Base-by-base conservation (phyloP, 805 yeast genomes). In the Metschnikowia orientalis region DNA sequence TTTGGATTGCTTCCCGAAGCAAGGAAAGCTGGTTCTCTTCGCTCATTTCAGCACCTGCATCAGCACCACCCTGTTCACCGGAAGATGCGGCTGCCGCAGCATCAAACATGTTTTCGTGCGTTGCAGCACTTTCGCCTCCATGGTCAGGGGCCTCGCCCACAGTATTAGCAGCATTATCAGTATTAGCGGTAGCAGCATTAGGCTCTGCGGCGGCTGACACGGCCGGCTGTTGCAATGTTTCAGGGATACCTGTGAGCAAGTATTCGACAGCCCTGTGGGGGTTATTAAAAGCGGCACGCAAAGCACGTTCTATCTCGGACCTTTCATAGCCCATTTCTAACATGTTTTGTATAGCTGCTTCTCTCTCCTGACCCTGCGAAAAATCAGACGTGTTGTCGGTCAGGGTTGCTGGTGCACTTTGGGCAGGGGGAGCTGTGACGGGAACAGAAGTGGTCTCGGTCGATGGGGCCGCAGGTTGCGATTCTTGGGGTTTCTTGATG, bases 191-290 rank as follows among this genome's bases (percentile, higher is more conserved):
- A 13, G 38, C 20, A 9, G 45, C 30, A 6, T 40, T 40, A 14
- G 45, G 41, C 7, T 40, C 47, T 4, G 51, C 42, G 4, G 32
- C 30, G 10, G 35, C 30, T 8, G 42, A 40, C 8, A 51, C 48
- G 16, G 54, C 56, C 11, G 59, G 63, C 11, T 54, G 63, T 42
- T 59, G 72, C 42, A 74, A 57, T 18, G 65, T 56, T 50, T 81
- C 90, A 14, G 96, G 95, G 26, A 90, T 75, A 3, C 97, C 97
- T 28, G 89, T 86, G 44, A 92, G 66, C 31, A 92, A 69, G 57
- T 90, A 89, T 57, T 92, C 98, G 9, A 92, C 97, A 0, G 98
- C 98, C 51, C 98, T 79, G 56, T 90, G 97, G 13, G 98, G 97
- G 61, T 92, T 89, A 63, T 90, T 90, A 66, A 79, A 92, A 1